These are phyloP conservation scores for Syzygium aromaticum DNA, from an alignment of 345 rosid genomes.

Conservation along the genomic window DNA sequence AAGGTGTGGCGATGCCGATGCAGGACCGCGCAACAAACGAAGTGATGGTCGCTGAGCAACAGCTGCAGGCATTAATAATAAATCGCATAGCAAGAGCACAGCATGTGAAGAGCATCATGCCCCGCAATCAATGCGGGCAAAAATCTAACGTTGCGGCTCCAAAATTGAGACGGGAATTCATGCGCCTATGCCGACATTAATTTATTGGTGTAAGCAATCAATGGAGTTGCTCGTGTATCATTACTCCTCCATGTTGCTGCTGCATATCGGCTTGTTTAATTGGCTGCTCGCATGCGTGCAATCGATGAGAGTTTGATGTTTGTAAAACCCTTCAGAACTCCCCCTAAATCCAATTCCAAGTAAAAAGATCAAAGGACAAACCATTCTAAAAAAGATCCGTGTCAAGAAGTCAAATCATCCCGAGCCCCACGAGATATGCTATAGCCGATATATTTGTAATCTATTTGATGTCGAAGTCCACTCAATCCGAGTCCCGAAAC, in stretches of 20 bases:
- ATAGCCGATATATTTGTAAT: background rate
- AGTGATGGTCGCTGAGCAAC: background rate
- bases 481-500: background rate
- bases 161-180: background rate
- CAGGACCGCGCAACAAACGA: background rate
- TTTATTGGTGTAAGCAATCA: background rate
- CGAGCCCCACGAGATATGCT: background rate
- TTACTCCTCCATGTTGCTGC: background rate
- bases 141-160: background rate
- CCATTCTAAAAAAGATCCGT: background rate
- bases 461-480: background rate
- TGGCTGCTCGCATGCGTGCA: background rate
- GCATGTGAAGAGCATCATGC: background rate
- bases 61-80: background rate
- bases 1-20: background rate
- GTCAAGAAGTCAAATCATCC: background rate
- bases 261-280: background rate
- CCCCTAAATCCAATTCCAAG: background rate
- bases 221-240: background rate
- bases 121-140: background rate
- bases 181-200: background rate
- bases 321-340: background rate
- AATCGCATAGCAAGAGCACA: background rate
- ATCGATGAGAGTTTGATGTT: background rate
- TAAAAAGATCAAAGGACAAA: background rate